Evolutionary conservation across 495 filamentous ascomycete genomes (phyloP).

Genomic region (Trichodelitschia bisporula): DNA sequence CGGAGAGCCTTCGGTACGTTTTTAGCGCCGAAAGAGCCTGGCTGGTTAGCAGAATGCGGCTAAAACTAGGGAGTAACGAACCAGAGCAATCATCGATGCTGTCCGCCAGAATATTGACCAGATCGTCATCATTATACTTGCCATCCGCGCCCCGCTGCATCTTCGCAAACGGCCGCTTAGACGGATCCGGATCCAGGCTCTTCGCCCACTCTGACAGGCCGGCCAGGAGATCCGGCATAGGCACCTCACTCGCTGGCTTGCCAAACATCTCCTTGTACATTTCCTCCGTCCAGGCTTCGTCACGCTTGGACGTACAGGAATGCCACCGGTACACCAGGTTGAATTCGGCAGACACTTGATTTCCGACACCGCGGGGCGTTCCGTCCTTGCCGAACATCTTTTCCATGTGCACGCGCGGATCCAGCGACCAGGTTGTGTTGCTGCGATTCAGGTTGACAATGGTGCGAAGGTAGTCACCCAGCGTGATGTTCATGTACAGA

Average conservation of each 20-base stretch:
- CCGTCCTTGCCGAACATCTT: conserved; percentile 24
- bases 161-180: conserved; percentile 32
- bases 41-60: not conserved
- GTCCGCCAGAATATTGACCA: conserved; percentile 40
- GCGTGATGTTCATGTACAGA: conserved; percentile 62
- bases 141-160: conserved; percentile 34
- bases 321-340: conserved; percentile 62
- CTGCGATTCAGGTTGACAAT: conserved; percentile 63
- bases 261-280: conserved; percentile 38
- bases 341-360: conserved; percentile 60
- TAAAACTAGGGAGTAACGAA: conserved; percentile 17
- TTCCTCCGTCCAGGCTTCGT: conserved; percentile 50
- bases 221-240: conserved; percentile 28
- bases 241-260: conserved; percentile 27
- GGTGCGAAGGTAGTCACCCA: conserved; percentile 64
- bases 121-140: conserved; percentile 36
- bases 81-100: conserved; percentile 39
- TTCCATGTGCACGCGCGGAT: conserved; percentile 36
- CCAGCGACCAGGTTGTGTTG: conserved; percentile 57
- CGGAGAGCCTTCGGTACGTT: conserved; percentile 33
- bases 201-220: conserved; percentile 35
- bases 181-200: conserved; percentile 32
- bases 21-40: conserved; percentile 21
- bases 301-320: conserved; percentile 43
- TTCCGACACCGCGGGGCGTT: conserved; percentile 42